Evolutionary conservation across 2,329 filamentous ascomycete genomes (phyloP).

Genomic region (Phyllosticta citribraziliensis): DNA sequence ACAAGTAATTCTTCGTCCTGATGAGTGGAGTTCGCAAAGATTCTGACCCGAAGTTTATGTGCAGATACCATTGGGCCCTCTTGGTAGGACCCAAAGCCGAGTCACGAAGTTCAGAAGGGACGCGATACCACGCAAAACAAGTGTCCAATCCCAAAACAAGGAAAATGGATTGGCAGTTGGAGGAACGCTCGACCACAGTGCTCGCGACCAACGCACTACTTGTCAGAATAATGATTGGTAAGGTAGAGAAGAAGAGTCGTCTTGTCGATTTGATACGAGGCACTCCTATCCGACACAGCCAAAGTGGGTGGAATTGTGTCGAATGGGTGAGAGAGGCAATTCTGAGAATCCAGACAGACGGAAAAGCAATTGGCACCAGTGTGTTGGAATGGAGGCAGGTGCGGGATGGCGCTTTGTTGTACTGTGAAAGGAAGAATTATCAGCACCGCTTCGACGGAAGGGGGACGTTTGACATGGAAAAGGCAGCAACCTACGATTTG

Average conservation of each 20-base stretch:
- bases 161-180: slow-evolving; percentile 20
- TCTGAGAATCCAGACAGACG: slow-evolving; percentile 19
- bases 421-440: slow-evolving; percentile 30
- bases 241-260: slow-evolving; percentile 17
- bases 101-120: slow-evolving; percentile 13
- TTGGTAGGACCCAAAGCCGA: slow-evolving; percentile 31
- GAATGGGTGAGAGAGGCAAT: slow-evolving; percentile 35
- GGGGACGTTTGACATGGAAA: slow-evolving; percentile 21
- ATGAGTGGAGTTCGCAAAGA: neutral
- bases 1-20: slow-evolving; percentile 15
- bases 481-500: slow-evolving; percentile 29
- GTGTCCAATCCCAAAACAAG: slow-evolving; percentile 5
- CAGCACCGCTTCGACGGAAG: slow-evolving; percentile 33
- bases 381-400: slow-evolving; percentile 26
- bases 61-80: slow-evolving; percentile 31
- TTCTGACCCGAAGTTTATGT: neutral
- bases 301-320: slow-evolving; percentile 34
- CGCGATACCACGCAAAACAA: slow-evolving; percentile 28
- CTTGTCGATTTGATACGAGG: slow-evolving; percentile 20
- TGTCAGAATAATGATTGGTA: slow-evolving; percentile 23
- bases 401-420: slow-evolving; percentile 29
- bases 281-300: slow-evolving; percentile 19
- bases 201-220: slow-evolving; percentile 20
- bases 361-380: slow-evolving; percentile 24
- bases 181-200: slow-evolving; percentile 17